These are phyloP conservation scores for Melanopsichium pennsylvanicum DNA, from an alignment of 1,284 basidiomycete genomes.

Conservation along the genomic window DNA sequence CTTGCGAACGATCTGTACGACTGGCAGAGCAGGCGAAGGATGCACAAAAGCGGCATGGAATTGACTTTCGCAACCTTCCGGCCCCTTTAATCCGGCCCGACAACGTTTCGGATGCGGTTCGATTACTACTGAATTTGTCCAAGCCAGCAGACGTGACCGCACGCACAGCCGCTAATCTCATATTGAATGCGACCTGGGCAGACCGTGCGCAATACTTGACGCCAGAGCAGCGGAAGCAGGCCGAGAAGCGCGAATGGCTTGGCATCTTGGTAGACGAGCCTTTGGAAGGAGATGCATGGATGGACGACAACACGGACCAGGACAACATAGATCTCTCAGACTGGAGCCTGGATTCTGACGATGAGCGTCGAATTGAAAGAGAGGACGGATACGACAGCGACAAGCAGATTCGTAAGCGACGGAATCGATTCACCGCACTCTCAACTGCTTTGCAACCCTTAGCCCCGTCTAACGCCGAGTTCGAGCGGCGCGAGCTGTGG, in stretches of 20 bases:
- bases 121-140: conserved; percentile 29
- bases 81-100: conserved; percentile 33
- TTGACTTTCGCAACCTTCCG: conserved; percentile 6
- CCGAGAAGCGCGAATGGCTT: conserved; percentile 35
- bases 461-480: conserved; percentile 5
- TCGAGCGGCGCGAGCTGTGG: conserved; percentile 19
- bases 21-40: conserved; percentile 19
- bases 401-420: conserved; percentile 12
- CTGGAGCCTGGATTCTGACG: conserved; percentile 35
- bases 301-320: conserved; percentile 4
- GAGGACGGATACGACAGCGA: conserved; percentile 35
- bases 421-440: conserved; percentile 12
- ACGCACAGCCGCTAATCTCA: conserved; percentile 31
- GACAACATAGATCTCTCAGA: conserved; percentile 32
- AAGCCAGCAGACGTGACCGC: conserved; percentile 34
- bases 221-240: conserved; percentile 29
- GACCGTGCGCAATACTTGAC: conserved; percentile 29
- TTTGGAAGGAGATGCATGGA: conserved; percentile 27
- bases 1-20: conserved; percentile 15
- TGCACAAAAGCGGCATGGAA: conserved; percentile 9
- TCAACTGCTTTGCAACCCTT: conserved; percentile 4
- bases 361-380: conserved; percentile 5
- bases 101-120: conserved; percentile 31
- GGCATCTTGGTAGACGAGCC: conserved; percentile 35
- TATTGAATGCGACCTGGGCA: conserved; percentile 27